phyloP scores from a whole-genome alignment of 148 eudicot species.

The Rhododendron vialii region DNA sequence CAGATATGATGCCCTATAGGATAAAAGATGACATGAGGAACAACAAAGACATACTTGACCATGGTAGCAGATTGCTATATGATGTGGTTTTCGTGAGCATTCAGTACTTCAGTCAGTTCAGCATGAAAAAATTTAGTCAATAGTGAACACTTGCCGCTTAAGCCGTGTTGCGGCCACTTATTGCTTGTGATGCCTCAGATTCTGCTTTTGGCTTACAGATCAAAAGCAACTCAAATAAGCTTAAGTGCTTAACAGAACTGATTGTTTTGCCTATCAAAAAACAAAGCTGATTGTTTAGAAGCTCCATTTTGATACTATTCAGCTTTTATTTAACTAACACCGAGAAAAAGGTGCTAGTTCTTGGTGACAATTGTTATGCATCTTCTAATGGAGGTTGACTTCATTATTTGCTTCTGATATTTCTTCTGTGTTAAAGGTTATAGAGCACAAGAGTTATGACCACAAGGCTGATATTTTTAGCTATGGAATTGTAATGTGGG shows the following conservation, averaged over 20 bases:
- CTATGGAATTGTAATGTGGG: slow-evolving; percentile 84
- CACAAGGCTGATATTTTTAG: slow-evolving; percentile 98
- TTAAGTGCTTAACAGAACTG: background rate
- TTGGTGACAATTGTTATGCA: background rate
- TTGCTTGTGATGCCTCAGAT: background rate
- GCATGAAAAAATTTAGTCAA: background rate
- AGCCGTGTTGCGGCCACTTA: background rate
- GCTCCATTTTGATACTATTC: background rate
- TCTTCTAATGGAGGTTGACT: background rate
- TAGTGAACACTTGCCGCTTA: background rate
- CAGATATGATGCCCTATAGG: background rate
- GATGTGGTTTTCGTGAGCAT: background rate
- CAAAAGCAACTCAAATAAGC: background rate
- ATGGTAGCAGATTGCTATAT: background rate
- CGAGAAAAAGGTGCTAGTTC: background rate
- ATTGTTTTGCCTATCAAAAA: background rate
- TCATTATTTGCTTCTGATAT: slow-evolving; percentile 13
- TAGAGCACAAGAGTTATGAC: slow-evolving; percentile 94
- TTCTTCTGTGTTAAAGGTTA: slow-evolving; percentile 52
- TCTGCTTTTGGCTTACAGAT: background rate
- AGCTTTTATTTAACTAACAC: background rate
- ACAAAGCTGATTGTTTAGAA: background rate
- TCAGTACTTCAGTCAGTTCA: background rate
- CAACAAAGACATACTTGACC: background rate
- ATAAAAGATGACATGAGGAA: background rate